Evolutionary conservation across 352 stramenopile species (phyloP), one percentile per base, ranked within the genome.

Genomic region (Globisporangium rhizosaccharum): DNA sequence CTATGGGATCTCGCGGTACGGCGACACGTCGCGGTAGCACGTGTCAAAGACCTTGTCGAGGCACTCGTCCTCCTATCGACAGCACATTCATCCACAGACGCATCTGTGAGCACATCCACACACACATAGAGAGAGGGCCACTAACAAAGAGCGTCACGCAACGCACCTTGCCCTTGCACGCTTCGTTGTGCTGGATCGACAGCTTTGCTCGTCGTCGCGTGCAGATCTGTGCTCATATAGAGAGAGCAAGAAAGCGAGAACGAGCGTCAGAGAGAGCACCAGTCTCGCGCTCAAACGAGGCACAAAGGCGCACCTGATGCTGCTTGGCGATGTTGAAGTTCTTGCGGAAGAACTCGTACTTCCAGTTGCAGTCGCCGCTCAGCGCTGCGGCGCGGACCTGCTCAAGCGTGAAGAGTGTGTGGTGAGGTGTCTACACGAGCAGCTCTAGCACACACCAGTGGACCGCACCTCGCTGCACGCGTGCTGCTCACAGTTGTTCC

Each of bases 401-500:
- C n/a, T 7, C 17, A 30, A 8, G 28, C 26, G 49, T n/a, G 8
- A 30, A 8, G 49, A 39, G 28, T 9, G 41, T 20, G 26, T 20
- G 26, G 9, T n/a, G 3, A 17, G 37, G n/a, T n/a, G 28, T 42
- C 15, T 15, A 47, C 37, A 52, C 6, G 9, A 25, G 11, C 15
- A 37, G 46, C 33, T 3, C 42, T 70, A 15, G 28, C 30, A 44
- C n/a, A 37, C 12, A 6, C 50, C 11, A 57, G 23, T 37, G 9
- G 41, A 5, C 44, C 47, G 23, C 44, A 96, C 86, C 72, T 98
- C 92, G 52, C 86, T 97, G 71, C 92, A 98, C 20, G 92, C 90
- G 63, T 96, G 80, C 61, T 97, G 88, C 62, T 96, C 84, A 72
- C 87, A 97, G 72, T 96, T 96, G 61, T 80, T 84, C 86, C 88